Evolutionary conservation across 495 filamentous ascomycete species (phyloP), one percentile per base, ranked within the genome.

Genomic region (Podospora pseudocomata): DNA sequence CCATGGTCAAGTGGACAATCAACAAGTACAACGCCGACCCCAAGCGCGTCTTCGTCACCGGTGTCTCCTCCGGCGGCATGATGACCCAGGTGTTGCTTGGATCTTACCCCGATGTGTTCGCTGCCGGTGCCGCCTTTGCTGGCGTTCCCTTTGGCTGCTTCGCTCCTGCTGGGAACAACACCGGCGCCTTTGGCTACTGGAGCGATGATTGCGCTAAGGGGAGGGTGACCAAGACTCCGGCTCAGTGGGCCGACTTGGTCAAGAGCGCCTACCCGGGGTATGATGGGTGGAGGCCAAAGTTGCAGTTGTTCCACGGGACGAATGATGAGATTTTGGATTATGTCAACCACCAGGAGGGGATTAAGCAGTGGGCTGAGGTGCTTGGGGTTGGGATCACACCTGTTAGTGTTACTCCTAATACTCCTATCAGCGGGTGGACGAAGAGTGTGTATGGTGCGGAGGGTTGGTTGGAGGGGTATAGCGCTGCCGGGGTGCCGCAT

Each of bases 51-150:
- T 87, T 83, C 66, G 84, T 80, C 4, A 85, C 81, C 28, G 85
- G 85, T 6, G 79, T 79, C 1, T 84, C 81, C 1, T 87, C 85
- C 0, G 86, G 86, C 16, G 85, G 80, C n/a, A 87, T 86, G 85
- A 86, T 86, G 84, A 86, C 83, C n/a, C 85, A 87, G 68, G 83
- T 87, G 13, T 75, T 89, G 68, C 80, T 82, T 5, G 86, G 82
- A 4, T 77, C 84, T 0, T 88, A 89, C 72, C 86, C 85, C 9
- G 81, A 87, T 28, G 71, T 88, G 34, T 89, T 89, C 73, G 79
- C 81, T 0, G 86, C 86, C 0, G 86, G 80, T 5, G 79, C 80
- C 19, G 82, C 78, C 56, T 88, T 85, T 76, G 80, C 84, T 0
- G 86, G 86, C 44, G 81, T 85, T 2, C 78, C 85, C 3, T 83